Percentiles rank a stretch among this genome's conserved stretches.
Conservation (phyloP, 2,329 filamentous ascomycete genomes). For the Fusarium pseudoanthophilum region DNA sequence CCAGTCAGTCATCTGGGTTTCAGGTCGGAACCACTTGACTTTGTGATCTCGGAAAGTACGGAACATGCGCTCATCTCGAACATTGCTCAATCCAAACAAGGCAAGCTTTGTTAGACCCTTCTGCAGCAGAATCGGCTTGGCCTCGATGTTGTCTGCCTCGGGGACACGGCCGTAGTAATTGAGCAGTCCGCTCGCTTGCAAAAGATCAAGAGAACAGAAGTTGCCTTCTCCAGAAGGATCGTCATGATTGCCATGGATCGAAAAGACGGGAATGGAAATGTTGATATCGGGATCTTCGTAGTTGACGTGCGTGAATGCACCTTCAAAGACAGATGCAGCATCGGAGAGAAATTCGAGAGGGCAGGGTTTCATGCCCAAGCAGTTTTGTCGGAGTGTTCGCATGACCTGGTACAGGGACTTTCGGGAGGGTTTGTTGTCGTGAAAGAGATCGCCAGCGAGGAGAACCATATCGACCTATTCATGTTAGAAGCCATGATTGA, state of each 20-base stretch:
- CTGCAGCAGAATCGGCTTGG: constrained; percentile 91
- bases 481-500: neutral
- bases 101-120: constrained; percentile 94
- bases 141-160: constrained; percentile 93
- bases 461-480: constrained; percentile 90
- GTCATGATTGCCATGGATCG: constrained; percentile 98
- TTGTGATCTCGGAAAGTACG: constrained; percentile 92
- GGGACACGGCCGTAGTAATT: constrained; percentile 96
- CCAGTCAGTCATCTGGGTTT: constrained; percentile 84
- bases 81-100: constrained; percentile 93
- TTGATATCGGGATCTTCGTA: constrained; percentile 99
- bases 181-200: constrained; percentile 89
- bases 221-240: constrained; percentile 97
- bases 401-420: constrained; percentile 98
- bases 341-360: constrained; percentile 95
- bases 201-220: constrained; percentile 87
- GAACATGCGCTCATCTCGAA: constrained; percentile 93
- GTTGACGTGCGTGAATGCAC: constrained; percentile 92
- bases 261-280: constrained; percentile 95
- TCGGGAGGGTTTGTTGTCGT: constrained; percentile 96
- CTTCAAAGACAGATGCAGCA: constrained; percentile 88
- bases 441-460: constrained; percentile 93
- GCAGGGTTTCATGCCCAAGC: constrained; percentile 93
- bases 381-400: constrained; percentile 92
- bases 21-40: constrained; percentile 91